phyloP scores from a whole-genome alignment of 2,329 filamentous ascomycete species.

The Colletotrichum neosansevieriae region DNA sequence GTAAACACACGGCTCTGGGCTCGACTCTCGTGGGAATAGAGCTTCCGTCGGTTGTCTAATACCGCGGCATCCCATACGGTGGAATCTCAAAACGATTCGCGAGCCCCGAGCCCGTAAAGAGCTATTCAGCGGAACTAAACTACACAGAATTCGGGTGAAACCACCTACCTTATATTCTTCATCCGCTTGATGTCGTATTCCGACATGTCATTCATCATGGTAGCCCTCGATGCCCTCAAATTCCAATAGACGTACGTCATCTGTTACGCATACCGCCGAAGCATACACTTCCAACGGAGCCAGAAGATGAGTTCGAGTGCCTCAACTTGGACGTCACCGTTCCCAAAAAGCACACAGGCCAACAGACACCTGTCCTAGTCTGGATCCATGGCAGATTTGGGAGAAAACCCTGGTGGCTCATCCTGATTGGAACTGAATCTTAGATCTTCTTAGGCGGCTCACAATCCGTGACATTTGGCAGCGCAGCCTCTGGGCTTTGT shows the following conservation, averaged over 20 bases:
- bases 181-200: slow-evolving; percentile 20
- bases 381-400: slow-evolving; percentile 57
- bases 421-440: too few species aligned
- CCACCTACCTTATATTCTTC: neutral
- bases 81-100: slow-evolving; percentile 25
- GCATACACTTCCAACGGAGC: slow-evolving; percentile 41
- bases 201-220: neutral
- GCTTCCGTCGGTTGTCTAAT: slow-evolving; percentile 4
- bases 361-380: slow-evolving; percentile 53
- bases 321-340: slow-evolving; percentile 56
- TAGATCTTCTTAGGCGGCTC: slow-evolving; percentile 49
- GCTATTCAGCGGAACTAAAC: neutral
- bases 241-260: slow-evolving; percentile 54
- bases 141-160: slow-evolving; percentile 31
- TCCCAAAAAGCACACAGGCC: slow-evolving; percentile 37
- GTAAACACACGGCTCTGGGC: slow-evolving; percentile 2
- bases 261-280: slow-evolving; percentile 56
- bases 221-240: slow-evolving; percentile 58
- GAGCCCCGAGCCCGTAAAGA: neutral
- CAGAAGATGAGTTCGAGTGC: slow-evolving; percentile 57
- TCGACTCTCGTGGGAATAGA: slow-evolving; percentile 13
- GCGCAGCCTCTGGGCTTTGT: slow-evolving; percentile 54
- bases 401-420: too few species aligned
- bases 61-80: slow-evolving; percentile 35
- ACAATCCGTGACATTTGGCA: slow-evolving; percentile 58